These are phyloP conservation scores for Penstemon newberryi DNA, from an alignment of 257 asterid species.

Conservation along the genomic window DNA sequence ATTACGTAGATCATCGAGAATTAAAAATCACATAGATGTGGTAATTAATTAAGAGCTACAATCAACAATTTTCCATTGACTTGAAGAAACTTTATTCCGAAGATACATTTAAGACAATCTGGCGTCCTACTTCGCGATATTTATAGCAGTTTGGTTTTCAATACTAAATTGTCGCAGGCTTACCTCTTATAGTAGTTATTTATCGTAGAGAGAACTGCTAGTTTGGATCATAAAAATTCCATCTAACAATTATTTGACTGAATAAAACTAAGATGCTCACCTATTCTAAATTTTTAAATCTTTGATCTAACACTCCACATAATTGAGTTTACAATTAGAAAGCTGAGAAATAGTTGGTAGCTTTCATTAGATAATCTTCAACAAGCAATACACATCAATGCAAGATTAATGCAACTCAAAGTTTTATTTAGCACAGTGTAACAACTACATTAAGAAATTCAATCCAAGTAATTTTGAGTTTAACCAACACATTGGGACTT, in stretches of 20 bases:
- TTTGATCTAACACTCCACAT: not conserved
- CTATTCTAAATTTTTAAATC: not conserved
- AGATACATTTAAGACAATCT: no score
- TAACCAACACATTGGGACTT: no score
- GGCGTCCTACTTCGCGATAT: no score
- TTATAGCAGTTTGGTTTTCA: no score
- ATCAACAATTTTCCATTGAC: no score
- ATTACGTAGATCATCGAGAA: not conserved
- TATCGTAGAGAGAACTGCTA: not conserved
- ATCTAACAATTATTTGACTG: not conserved
- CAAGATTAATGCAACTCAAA: not conserved
- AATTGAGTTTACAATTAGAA: not conserved
- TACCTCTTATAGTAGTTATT: not conserved
- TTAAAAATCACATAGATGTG: not conserved
- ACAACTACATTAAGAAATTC: no score
- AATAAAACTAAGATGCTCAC: not conserved
- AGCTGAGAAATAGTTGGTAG: not conserved
- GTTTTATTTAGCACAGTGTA: no score
- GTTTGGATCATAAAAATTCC: not conserved
- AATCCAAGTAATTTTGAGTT: no score
- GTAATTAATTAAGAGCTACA: not conserved
- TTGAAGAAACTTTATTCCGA: no score
- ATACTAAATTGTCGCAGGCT: no score
- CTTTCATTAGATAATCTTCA: not conserved
- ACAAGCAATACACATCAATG: not conserved